Conservation (phyloP, 768 basidiomycete species). For the Lactarius vividus region DNA sequence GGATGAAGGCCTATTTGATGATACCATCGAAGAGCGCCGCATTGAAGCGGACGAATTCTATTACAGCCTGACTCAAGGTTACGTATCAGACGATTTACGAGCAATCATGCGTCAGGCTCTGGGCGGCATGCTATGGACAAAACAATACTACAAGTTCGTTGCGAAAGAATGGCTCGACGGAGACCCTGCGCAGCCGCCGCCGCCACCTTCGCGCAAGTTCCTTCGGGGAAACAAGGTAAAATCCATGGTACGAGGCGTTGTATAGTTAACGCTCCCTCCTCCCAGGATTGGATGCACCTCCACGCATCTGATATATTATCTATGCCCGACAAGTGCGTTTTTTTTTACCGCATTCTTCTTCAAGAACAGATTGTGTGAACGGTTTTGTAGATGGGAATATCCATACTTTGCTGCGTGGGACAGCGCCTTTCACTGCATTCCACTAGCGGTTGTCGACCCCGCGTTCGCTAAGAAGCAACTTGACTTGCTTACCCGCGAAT, state of each 20-base stretch:
- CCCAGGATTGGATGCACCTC: slow-evolving; percentile 94
- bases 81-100: slow-evolving; percentile 87
- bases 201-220: slow-evolving; percentile 83
- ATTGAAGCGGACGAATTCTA: slow-evolving; percentile 98
- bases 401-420: slow-evolving; percentile 99
- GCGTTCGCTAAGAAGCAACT: slow-evolving; percentile 97
- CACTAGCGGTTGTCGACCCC: slow-evolving; percentile 93
- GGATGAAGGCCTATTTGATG: slow-evolving; percentile 89
- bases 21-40: slow-evolving; percentile 82
- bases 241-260: slow-evolving; percentile 3
- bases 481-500: slow-evolving; percentile 93
- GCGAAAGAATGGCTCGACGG: slow-evolving; percentile 97
- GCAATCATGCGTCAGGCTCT: slow-evolving; percentile 97
- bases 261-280: not conserved
- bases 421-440: slow-evolving; percentile 99
- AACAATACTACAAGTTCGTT: slow-evolving; percentile 95
- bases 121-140: slow-evolving; percentile 97
- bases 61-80: slow-evolving; percentile 69
- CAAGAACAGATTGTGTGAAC: slow-evolving; percentile 1
- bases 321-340: slow-evolving; percentile 93
- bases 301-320: slow-evolving; percentile 94
- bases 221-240: slow-evolving; percentile 70
- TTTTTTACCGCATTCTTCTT: slow-evolving; percentile 8
- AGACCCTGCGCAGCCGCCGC: slow-evolving; percentile 92
- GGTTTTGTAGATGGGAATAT: slow-evolving; percentile 80